Conservation (phyloP, 345 rosid genomes). For the Aethionema arabicum region DNA sequence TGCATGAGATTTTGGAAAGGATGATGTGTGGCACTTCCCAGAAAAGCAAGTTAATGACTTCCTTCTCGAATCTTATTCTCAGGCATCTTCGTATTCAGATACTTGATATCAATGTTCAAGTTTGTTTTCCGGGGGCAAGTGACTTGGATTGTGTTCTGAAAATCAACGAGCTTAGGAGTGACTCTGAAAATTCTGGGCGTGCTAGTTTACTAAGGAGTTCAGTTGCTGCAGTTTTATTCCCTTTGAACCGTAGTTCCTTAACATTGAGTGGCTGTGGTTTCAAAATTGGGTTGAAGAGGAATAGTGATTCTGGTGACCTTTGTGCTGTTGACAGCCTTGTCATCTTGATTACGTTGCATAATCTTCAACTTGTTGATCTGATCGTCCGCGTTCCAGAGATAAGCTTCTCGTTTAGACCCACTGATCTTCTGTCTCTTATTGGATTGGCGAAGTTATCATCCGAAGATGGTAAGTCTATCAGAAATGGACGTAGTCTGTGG, state of each 20-base stretch:
- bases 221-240: constrained; percentile 49
- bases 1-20: constrained; percentile 64
- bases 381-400: constrained; percentile 53
- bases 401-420: constrained; percentile 51
- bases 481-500: constrained; percentile 81
- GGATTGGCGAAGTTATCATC: constrained; percentile 47
- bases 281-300: constrained; percentile 53
- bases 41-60: constrained; percentile 45
- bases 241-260: constrained; percentile 50
- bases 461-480: constrained; percentile 41
- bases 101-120: constrained; percentile 41
- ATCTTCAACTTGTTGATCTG: constrained; percentile 54
- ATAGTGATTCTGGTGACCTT: constrained; percentile 37
- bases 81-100: constrained; percentile 58
- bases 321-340: constrained; percentile 43
- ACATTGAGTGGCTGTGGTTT: constrained; percentile 49
- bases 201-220: constrained; percentile 56
- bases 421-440: constrained; percentile 54
- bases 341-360: constrained; percentile 41
- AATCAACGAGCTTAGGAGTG: constrained; percentile 55
- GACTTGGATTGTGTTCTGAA: constrained; percentile 48
- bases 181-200: constrained; percentile 50
- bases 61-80: constrained; percentile 61
- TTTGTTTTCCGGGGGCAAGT: constrained; percentile 49
- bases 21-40: constrained; percentile 40